Base-by-base conservation (phyloP, 106 monocot genomes). In the Agapanthus africanus region DNA sequence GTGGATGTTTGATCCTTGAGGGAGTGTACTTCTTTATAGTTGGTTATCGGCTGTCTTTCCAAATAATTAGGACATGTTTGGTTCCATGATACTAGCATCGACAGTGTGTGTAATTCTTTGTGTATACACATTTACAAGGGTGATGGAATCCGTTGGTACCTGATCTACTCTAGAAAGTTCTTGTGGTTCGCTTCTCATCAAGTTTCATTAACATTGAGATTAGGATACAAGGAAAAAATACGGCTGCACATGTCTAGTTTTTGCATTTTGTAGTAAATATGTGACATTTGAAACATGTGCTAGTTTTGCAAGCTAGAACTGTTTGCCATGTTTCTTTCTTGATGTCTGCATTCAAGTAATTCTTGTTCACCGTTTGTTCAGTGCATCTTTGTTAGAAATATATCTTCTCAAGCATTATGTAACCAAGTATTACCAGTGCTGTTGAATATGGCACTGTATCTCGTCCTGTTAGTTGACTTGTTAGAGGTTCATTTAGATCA, bases 311-410 rank as follows among this genome's bases (percentile, higher is more conserved):
- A 30, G 14, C 4, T 10, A 28, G 1, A 30, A 57, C 0, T 57
- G 49, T 30, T 57, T n/a, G 56, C 14, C 30, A 57, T 11, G 13
- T 57, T 57, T 57, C 3, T 10, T 57, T 57, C 30, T 30, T 31
- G 11, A 57, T 57, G 31, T 28, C 10, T 57, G 56, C 31, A 28
- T 57, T 9, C 15, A 57, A 30, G 56, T 57, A 30, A 57, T 57
- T 57, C 56, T 27, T 57, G 11, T 57, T 57, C 56, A 57, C 27
- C 30, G 31, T 57, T n/a, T n/a, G n/a, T n/a, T n/a, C n/a, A n/a
- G n/a, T n/a, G n/a, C 10, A 57, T 30, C 30, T 57, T 57, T 31
- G 16, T 31, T 4, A 57, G 31, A 5, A 13, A 2, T 18, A 57
- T 19, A 57, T 57, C 13, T 25, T 1, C 10, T 21, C 2, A 11